These are phyloP conservation scores for Hemileia vastatrix DNA, from an alignment of 1,284 basidiomycete species.

Conservation along the genomic window DNA sequence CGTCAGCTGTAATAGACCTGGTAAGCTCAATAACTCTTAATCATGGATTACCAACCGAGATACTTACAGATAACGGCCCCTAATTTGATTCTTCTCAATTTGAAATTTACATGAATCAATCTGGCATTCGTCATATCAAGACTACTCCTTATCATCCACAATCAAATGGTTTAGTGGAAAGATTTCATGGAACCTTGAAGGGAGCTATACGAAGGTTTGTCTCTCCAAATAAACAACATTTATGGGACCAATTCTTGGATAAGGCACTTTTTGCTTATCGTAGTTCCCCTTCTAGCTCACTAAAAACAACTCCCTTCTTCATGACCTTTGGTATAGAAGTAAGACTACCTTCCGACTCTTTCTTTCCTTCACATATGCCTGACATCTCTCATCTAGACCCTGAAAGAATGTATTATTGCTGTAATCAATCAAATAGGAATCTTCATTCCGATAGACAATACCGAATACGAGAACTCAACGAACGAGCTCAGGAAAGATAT, in stretches of 20 bases:
- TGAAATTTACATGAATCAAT: background rate
- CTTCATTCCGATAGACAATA: too few species aligned
- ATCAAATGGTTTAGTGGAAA: slow-evolving; percentile 6
- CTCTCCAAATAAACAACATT: slow-evolving; percentile 4
- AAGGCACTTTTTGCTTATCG: slow-evolving; percentile 3
- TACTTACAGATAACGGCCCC: slow-evolving; percentile 2
- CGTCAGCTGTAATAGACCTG: background rate
- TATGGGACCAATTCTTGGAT: background rate
- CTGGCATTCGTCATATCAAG: background rate
- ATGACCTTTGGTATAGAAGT: slow-evolving; percentile 3
- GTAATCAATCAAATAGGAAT: too few species aligned
- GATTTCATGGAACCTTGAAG: slow-evolving; percentile 3
- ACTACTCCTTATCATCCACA: slow-evolving; percentile 3
- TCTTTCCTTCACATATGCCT: background rate
- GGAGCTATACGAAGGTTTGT: background rate
- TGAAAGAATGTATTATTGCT: too few species aligned
- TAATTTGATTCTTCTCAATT: background rate
- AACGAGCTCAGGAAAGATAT: too few species aligned
- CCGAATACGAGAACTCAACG: too few species aligned
- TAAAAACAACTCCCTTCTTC: slow-evolving; percentile 3
- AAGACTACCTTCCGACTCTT: background rate
- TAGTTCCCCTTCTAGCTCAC: background rate
- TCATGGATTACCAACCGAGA: slow-evolving; percentile 1
- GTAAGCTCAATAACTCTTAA: background rate
- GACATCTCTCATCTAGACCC: too few species aligned